Conservation (phyloP, 1,139 yeast species). For the Suhomyces terraborum region DNA sequence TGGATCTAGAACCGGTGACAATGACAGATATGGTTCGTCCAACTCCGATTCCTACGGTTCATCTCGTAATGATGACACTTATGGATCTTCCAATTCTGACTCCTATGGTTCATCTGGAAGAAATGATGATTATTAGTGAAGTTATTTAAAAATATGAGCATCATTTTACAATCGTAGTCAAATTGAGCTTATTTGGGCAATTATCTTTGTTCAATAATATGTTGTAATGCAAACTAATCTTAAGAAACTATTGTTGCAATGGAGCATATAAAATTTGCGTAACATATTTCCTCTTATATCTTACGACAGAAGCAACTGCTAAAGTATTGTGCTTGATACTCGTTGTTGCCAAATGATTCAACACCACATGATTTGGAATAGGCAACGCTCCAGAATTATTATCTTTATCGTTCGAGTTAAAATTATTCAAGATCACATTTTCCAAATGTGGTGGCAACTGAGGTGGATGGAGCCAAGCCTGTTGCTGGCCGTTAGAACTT, state of each 20-base stretch:
- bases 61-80: conserved; percentile 15
- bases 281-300: conserved; percentile 51
- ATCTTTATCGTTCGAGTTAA: conserved; percentile 48
- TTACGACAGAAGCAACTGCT: conserved; percentile 51
- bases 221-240: background rate
- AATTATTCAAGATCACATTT: conserved; percentile 48
- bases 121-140: conserved; percentile 7
- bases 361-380: conserved; percentile 51
- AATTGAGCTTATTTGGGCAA: no score
- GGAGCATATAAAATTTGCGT: conserved; percentile 54
- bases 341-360: conserved; percentile 52
- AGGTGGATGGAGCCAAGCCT: conserved; percentile 70
- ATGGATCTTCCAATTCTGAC: conserved; percentile 19
- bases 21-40: conserved; percentile 19
- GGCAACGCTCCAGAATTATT: conserved; percentile 54
- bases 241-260: conserved; percentile 32
- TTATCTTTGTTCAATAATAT: background rate
- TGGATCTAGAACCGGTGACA: conserved; percentile 16
- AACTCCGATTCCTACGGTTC: conserved; percentile 17
- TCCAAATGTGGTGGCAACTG: conserved; percentile 54
- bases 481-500: conserved; percentile 59
- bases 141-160: background rate
- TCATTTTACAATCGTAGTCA: background rate
- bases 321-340: conserved; percentile 51
- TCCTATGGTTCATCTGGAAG: conserved; percentile 18